These are phyloP conservation scores for Penicillium nucicola DNA, from an alignment of 495 filamentous ascomycete species.

Conservation along the genomic window DNA sequence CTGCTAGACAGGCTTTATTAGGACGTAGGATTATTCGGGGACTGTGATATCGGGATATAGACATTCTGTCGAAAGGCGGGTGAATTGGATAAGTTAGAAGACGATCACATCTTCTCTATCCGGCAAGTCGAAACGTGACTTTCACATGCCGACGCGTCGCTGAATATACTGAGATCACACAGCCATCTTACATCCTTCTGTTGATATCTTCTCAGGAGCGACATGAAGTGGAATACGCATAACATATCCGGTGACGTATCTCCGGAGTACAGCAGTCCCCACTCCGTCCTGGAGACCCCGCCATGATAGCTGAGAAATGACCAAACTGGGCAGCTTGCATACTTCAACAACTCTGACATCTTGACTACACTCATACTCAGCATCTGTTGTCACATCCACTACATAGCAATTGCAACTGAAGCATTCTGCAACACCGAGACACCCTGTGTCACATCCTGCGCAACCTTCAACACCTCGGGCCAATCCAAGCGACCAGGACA, in stretches of 20 bases:
- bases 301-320: slow-evolving; percentile 14
- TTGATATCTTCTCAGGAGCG: no score
- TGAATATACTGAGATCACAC: no score
- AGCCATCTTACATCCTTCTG: no score
- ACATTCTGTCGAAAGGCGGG: no score
- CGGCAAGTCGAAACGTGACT: no score
- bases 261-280: slow-evolving; percentile 32
- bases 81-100: no score
- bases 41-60: no score
- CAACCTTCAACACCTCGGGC: neutral
- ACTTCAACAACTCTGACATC: neutral
- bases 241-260: slow-evolving; percentile 18
- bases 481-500: neutral
- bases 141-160: no score
- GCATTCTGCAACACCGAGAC: neutral
- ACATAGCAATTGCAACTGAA: neutral
- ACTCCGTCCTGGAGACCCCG: slow-evolving; percentile 23
- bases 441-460: neutral
- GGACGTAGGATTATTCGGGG: no score
- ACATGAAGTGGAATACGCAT: neutral
- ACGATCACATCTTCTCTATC: no score
- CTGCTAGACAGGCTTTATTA: no score
- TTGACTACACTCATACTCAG: neutral
- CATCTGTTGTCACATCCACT: neutral
- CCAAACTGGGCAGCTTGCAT: neutral